Percentiles rank a stretch among this genome's conserved stretches.
phyloP scores from a whole-genome alignment of 164 flowering plant genomes.

The Echeveria elegans region DNA sequence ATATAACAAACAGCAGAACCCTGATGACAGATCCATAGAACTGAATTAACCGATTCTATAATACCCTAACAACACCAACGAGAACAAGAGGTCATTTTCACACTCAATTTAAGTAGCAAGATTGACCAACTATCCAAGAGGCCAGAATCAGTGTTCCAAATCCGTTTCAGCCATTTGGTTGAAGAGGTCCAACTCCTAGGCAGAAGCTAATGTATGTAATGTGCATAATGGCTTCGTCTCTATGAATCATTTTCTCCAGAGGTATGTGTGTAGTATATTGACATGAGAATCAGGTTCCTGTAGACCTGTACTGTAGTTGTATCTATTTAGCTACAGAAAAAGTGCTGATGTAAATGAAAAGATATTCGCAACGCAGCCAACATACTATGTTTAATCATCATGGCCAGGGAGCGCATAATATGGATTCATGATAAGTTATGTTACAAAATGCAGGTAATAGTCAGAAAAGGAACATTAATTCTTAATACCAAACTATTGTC shows the following conservation, averaged over 20 bases:
- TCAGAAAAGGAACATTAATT: too few relatives aligned
- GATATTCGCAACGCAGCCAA: too few relatives aligned
- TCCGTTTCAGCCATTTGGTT: neutral
- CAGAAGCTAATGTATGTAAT: neutral
- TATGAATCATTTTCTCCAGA: neutral
- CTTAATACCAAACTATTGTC: too few relatives aligned
- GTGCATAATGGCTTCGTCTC: neutral
- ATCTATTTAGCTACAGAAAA: too few relatives aligned
- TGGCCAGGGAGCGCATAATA: too few relatives aligned
- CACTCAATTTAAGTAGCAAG: neutral
- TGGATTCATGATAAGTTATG: too few relatives aligned
- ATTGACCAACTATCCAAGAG: neutral
- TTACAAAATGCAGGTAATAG: too few relatives aligned
- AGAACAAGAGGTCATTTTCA: neutral
- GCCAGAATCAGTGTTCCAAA: neutral
- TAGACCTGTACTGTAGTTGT: too few relatives aligned
- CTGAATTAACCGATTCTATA: conserved; percentile 26
- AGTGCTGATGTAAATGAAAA: too few relatives aligned
- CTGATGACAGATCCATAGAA: conserved; percentile 31
- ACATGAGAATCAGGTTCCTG: too few relatives aligned
- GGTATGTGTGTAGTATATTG: too few relatives aligned
- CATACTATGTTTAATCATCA: too few relatives aligned
- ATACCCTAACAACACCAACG: conserved; percentile 12
- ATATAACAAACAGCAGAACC: conserved; percentile 18
- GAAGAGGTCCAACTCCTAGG: neutral